Conservation (phyloP, 768 basidiomycete genomes). For the Russula emetica region DNA sequence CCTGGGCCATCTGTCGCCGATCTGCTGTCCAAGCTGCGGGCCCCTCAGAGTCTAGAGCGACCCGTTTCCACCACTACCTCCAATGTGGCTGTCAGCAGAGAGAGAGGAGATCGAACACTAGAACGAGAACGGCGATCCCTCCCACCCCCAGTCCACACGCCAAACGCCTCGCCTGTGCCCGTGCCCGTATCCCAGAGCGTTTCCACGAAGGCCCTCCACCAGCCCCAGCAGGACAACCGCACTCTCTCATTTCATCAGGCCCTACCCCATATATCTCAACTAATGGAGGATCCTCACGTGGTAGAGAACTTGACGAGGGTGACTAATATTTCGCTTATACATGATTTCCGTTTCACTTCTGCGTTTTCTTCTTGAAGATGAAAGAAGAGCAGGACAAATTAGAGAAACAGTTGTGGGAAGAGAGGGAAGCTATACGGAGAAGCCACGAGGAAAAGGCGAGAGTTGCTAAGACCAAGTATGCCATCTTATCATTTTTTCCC, state of each 20-base stretch:
- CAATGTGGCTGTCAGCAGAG: background rate
- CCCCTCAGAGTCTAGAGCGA: slow-evolving; percentile 5
- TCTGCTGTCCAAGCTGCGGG: slow-evolving; percentile 25
- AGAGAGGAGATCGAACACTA: background rate
- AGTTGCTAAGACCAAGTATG: slow-evolving; percentile 62
- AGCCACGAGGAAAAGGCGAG: slow-evolving; percentile 72
- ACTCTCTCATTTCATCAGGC: slow-evolving; percentile 64
- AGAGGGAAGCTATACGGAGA: slow-evolving; percentile 54
- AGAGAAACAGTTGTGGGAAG: slow-evolving; percentile 65
- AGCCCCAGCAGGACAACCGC: slow-evolving; percentile 39
- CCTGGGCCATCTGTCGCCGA: slow-evolving; percentile 24
- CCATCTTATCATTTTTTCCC: slow-evolving; percentile 10
- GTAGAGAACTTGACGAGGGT: slow-evolving; percentile 51
- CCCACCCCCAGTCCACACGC: background rate
- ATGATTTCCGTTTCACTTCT: background rate
- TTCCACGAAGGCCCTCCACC: background rate
- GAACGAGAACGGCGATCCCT: background rate
- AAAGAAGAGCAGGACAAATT: slow-evolving; percentile 66
- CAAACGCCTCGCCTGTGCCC: background rate
- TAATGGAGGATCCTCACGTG: slow-evolving; percentile 53
- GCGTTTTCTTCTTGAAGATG: slow-evolving; percentile 42
- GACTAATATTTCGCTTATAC: slow-evolving; percentile 22
- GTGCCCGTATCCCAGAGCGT: background rate
- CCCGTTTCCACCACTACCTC: background rate
- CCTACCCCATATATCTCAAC: slow-evolving; percentile 56